A percentile compares a stretch with the other conserved stretches of the same genome.
phyloP scores from a whole-genome alignment of 1,139 yeast genomes.

The Suhomyces terraborum region DNA sequence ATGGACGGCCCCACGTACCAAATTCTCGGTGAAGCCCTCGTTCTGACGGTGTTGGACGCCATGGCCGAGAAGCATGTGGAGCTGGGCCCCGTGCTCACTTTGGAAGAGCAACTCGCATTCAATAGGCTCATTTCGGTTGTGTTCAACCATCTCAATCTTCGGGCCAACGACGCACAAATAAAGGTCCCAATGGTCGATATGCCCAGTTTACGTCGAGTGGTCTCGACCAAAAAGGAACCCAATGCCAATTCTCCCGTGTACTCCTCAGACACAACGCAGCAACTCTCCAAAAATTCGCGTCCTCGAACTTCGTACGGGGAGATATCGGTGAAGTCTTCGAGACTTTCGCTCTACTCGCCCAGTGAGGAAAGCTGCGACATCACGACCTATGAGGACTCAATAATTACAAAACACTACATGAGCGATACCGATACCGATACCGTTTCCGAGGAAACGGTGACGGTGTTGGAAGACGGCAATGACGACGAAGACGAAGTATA shows the following conservation, averaged over 20 bases:
- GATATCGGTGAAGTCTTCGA: slow-evolving; percentile 15
- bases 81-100: not conserved
- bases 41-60: slow-evolving; percentile 20
- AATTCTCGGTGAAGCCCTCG: slow-evolving; percentile 27
- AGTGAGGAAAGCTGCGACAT: slow-evolving; percentile 9
- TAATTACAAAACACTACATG: not conserved
- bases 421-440: slow-evolving; percentile 5
- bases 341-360: slow-evolving; percentile 15
- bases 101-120: slow-evolving; percentile 17
- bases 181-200: slow-evolving; percentile 3
- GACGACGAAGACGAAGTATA: slow-evolving; percentile 20
- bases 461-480: slow-evolving; percentile 1
- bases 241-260: not conserved
- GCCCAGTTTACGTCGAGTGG: not conserved
- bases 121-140: slow-evolving; percentile 18
- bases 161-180: slow-evolving; percentile 8
- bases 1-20: slow-evolving; percentile 20
- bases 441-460: slow-evolving; percentile 11
- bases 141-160: slow-evolving; percentile 19
- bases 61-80: slow-evolving; percentile 6
- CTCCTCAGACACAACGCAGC: not conserved
- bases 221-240: slow-evolving; percentile 1
- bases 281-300: not conserved
- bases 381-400: slow-evolving; percentile 3
- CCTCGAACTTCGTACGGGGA: slow-evolving; percentile 11